phyloP scores from a whole-genome alignment of 768 basidiomycete species.

The Leccinum variicolor region DNA sequence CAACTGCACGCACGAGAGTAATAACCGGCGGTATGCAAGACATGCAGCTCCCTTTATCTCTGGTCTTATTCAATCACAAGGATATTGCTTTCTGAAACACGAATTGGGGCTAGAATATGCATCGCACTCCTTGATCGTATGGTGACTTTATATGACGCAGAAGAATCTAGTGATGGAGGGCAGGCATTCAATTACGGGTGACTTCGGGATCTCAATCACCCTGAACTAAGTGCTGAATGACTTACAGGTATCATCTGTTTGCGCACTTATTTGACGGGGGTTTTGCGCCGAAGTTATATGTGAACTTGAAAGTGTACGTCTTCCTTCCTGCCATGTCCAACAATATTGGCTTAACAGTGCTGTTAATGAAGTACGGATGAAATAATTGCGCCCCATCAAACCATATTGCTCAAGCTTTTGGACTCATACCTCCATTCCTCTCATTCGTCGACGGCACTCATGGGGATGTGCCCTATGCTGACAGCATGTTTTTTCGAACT shows the following conservation, averaged over 20 bases:
- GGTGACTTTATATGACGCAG: conserved; percentile 64
- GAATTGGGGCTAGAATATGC: conserved; percentile 62
- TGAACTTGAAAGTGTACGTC: conserved; percentile 57
- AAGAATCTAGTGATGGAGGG: conserved; percentile 60
- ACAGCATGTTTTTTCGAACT: conserved; percentile 60
- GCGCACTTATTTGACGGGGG: conserved; percentile 59
- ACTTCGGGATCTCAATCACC: conserved; percentile 9
- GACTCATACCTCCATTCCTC: conserved; percentile 77
- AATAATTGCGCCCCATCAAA: conserved; percentile 80
- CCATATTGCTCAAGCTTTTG: conserved; percentile 80
- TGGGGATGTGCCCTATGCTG: conserved; percentile 54
- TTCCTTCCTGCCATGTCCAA: neutral
- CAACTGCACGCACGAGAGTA: conserved; percentile 64
- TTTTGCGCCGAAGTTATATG: conserved; percentile 58
- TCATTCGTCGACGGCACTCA: conserved; percentile 36
- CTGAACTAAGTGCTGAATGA: conserved; percentile 9
- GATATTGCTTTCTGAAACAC: conserved; percentile 48
- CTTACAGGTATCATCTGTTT: conserved; percentile 60
- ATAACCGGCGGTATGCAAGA: conserved; percentile 50
- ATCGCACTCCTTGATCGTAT: conserved; percentile 68
- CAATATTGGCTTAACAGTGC: conserved; percentile 12
- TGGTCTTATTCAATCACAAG: conserved; percentile 23
- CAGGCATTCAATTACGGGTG: conserved; percentile 79
- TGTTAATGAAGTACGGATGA: conserved; percentile 55
- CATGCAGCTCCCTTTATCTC: conserved; percentile 5